Evolutionary conservation across 1,139 yeast genomes (phyloP).

Genomic region (Pichiaceae sp.): DNA sequence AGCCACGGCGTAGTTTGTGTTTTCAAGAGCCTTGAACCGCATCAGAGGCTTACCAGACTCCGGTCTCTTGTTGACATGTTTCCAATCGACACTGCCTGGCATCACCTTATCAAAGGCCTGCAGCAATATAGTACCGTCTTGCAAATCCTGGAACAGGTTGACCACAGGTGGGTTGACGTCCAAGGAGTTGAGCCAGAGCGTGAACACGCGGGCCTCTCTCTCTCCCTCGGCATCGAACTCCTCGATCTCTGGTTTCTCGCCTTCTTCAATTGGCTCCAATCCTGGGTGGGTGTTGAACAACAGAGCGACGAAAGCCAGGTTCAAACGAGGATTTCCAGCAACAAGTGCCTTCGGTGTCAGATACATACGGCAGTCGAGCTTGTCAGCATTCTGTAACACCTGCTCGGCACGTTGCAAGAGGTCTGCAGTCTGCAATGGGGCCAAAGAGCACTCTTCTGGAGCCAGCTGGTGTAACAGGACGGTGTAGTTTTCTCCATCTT

Average conservation of each 20-base stretch:
- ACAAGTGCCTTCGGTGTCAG: conserved; percentile 89
- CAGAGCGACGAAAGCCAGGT: conserved; percentile 95
- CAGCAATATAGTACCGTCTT: conserved; percentile 81
- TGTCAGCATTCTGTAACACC: conserved; percentile 79
- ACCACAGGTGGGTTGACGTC: conserved; percentile 95
- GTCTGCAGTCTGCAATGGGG: conserved; percentile 73
- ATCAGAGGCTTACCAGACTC: conserved; percentile 62
- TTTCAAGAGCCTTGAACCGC: conserved; percentile 91
- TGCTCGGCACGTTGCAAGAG: conserved; percentile 78
- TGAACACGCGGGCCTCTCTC: conserved; percentile 97
- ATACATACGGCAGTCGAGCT: conserved; percentile 86
- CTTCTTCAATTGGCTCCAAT: conserved; percentile 88
- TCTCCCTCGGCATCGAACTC: conserved; percentile 99
- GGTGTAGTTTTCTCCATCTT: conserved; percentile 94
- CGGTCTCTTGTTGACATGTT: conserved; percentile 78
- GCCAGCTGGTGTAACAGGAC: conserved; percentile 80
- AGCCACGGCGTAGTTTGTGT: conserved; percentile 93
- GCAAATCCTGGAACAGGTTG: conserved; percentile 85
- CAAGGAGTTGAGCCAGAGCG: conserved; percentile 91
- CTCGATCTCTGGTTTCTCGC: conserved; percentile 79
- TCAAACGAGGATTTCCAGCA: conserved; percentile 93
- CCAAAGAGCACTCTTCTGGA: conserved; percentile 72
- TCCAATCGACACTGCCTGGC: conserved; percentile 82
- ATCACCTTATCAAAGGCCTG: conserved; percentile 95
- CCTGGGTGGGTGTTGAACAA: conserved; percentile 96